Evolutionary conservation across 2,329 filamentous ascomycete genomes (phyloP).

Genomic region (Phaeosphaeria sp.): DNA sequence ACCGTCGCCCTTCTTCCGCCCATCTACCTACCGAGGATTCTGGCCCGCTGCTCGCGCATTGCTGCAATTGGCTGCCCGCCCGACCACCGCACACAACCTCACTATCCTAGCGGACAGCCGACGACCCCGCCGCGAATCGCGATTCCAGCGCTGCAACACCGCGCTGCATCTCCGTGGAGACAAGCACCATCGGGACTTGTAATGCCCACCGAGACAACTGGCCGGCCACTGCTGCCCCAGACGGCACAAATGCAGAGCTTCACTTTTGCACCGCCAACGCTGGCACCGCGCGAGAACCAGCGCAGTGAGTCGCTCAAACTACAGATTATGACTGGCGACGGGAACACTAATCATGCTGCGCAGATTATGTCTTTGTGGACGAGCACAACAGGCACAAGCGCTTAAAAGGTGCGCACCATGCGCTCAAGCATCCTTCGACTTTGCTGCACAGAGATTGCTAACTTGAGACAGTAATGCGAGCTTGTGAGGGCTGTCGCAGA

Average conservation of each 20-base stretch:
- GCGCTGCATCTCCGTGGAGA: slow-evolving; percentile 10
- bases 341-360: slow-evolving; percentile 25
- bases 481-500: slow-evolving; percentile 91
- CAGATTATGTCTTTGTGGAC: slow-evolving; percentile 98
- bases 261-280: slow-evolving; percentile 72
- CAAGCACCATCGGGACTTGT: slow-evolving; percentile 13
- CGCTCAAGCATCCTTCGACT: not conserved
- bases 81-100: slow-evolving; percentile 29
- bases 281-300: slow-evolving; percentile 75
- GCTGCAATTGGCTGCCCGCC: slow-evolving; percentile 34
- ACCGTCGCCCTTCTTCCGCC: slow-evolving; percentile 19
- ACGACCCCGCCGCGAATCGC: slow-evolving; percentile 42
- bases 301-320: slow-evolving; percentile 69
- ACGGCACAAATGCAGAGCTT: slow-evolving; percentile 76
- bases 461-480: slow-evolving; percentile 79
- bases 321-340: not conserved
- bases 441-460: slow-evolving; percentile 21
- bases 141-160: slow-evolving; percentile 21
- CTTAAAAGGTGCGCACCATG: slow-evolving; percentile 74
- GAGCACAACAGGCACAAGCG: slow-evolving; percentile 98
- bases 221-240: slow-evolving; percentile 70
- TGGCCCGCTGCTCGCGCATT: slow-evolving; percentile 23
- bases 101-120: slow-evolving; percentile 33
- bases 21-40: slow-evolving; percentile 26
- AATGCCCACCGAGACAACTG: slow-evolving; percentile 70